Base-by-base conservation (phyloP, 2,329 filamentous ascomycete species). In the Alternaria sp. region DNA sequence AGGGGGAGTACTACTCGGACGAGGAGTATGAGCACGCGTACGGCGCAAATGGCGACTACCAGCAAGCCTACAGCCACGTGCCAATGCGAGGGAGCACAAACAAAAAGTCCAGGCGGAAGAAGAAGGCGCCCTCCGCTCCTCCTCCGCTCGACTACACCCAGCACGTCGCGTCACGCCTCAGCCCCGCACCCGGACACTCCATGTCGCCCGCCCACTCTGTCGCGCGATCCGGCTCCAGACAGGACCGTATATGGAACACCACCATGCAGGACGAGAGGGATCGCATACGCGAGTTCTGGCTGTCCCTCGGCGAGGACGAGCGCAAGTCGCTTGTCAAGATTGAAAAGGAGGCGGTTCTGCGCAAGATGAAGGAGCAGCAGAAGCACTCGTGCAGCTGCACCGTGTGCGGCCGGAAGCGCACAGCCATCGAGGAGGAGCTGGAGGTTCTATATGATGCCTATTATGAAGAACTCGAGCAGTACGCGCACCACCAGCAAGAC, bases 301-400 rank as follows among this genome's bases (percentile, higher is more conserved):
- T 99, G 54, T 93, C 93, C 16, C 81, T 99, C 43, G 93, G 92
- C 68, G 95, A 99, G 78, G 92, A 96, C 38, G 94, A 98, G 78
- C 91, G 95, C 70, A 95, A 96, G 77, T 95, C 92, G 16, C 84
- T 99, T 47, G 93, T 99, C 75, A 97, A 97, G 80, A 94, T 99
- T 30, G 95, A 99, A 81, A 99, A 99, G 81, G 94, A 99, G 80
- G 94, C 95, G 7, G 95, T 99, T 0, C 82, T 99, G 57, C 93
- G 92, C 75, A 99, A 99, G 84, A 99, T 99, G 95, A 99, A 99
- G 84, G 95, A 99, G 80, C 95, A 99, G 80, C 95, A 99, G 79
- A 98, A 98, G 80, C 94, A 98, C 78, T 98, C 94, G 3, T 99
- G 95, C 83, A 97, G 94, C 78, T 99, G 95, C 80, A 96, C 93